Evolutionary conservation across 2,329 filamentous ascomycete species (phyloP).

Genomic region (Grosmannia penicillata): DNA sequence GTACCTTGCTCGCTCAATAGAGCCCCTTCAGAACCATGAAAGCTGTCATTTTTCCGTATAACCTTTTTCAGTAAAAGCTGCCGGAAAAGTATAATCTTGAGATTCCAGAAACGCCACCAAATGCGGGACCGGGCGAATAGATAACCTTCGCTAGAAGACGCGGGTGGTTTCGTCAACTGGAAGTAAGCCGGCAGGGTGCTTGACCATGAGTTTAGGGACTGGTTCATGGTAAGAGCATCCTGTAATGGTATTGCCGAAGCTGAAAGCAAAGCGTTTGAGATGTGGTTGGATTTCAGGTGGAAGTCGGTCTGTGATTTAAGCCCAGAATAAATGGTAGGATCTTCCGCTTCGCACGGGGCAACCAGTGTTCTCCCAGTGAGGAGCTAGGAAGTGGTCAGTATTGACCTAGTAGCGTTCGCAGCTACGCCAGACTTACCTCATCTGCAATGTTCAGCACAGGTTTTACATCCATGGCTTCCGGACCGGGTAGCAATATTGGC

Average conservation of each 20-base stretch:
- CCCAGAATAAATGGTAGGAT: conserved; percentile 1
- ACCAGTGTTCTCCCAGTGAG: background rate
- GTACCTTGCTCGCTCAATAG: conserved; percentile 1
- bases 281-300: conserved; percentile 2
- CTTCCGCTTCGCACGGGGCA: background rate
- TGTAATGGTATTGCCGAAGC: background rate
- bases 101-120: conserved; percentile 6
- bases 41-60: background rate
- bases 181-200: conserved; percentile 1
- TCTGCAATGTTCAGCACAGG: conserved; percentile 1
- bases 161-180: background rate
- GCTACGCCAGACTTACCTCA: background rate
- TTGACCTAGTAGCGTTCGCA: background rate
- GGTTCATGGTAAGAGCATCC: conserved; percentile 3
- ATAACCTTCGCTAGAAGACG: background rate
- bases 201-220: background rate
- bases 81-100: conserved; percentile 5
- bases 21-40: no score
- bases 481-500: conserved; percentile 2
- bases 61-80: conserved; percentile 1
- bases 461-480: conserved; percentile 2
- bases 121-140: background rate
- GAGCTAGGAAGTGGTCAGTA: background rate
- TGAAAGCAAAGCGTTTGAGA: conserved; percentile 3
- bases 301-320: conserved; percentile 1